phyloP scores from a whole-genome alignment of 179 eudicot genomes.

The Drosera spatulata region DNA sequence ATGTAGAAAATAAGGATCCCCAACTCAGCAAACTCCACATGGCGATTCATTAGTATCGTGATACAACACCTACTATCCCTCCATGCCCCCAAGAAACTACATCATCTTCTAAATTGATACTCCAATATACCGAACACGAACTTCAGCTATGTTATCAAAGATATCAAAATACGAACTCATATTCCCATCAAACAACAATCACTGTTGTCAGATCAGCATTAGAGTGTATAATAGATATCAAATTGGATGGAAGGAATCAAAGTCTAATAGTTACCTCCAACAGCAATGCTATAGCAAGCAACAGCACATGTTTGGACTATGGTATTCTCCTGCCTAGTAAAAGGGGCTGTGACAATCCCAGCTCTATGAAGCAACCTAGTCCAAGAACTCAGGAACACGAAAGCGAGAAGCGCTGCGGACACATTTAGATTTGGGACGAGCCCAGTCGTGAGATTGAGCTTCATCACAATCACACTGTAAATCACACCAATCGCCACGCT shows the following conservation, averaged over 20 bases:
- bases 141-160: too few species aligned
- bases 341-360: constrained; percentile 46
- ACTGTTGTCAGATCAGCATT: too few species aligned
- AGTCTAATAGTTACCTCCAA: constrained; percentile 45
- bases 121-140: too few species aligned
- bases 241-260: too few species aligned
- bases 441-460: constrained; percentile 81
- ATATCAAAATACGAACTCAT: too few species aligned
- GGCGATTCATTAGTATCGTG: too few species aligned
- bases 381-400: constrained; percentile 52
- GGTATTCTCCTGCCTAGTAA: constrained; percentile 83
- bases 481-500: constrained; percentile 68
- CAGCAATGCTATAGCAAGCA: constrained; percentile 83
- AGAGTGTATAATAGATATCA: too few species aligned
- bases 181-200: too few species aligned
- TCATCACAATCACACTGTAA: constrained; percentile 76
- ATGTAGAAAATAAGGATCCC: not conserved
- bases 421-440: constrained; percentile 77
- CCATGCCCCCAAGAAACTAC: too few species aligned
- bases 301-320: constrained; percentile 92
- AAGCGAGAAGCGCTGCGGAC: constrained; percentile 88
- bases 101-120: too few species aligned
- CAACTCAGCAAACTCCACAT: too few species aligned
- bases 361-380: constrained; percentile 50
- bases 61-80: too few species aligned